Evolutionary conservation across 192 early-diverging fungal species (phyloP).

Genomic region (Coemansia sp.): DNA sequence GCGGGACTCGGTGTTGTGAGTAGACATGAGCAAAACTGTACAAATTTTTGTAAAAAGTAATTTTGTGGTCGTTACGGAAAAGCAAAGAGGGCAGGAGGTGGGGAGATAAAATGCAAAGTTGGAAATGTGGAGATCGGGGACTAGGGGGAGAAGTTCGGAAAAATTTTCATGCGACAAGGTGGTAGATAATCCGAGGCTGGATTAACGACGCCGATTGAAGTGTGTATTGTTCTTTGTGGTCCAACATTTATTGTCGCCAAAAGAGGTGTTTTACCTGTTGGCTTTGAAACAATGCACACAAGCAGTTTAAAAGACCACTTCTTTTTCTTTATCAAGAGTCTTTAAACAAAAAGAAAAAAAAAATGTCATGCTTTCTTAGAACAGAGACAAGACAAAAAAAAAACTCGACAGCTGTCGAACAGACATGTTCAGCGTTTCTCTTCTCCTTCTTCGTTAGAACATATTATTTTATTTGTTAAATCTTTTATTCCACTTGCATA

Average conservation of each 20-base stretch:
- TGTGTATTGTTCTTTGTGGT: constrained; percentile 1
- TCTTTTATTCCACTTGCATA: constrained; percentile 8
- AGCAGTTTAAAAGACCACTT: neutral
- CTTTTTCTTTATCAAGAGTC: neutral
- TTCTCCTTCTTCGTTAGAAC: neutral
- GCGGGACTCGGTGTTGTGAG: constrained; percentile 46
- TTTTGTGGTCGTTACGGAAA: neutral
- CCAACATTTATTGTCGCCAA: neutral
- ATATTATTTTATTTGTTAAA: constrained; percentile 7
- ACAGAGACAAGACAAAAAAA: neutral
- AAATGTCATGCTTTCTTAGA: neutral
- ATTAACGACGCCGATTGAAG: neutral
- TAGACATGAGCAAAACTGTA: constrained; percentile 19
- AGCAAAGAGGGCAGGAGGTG: neutral
- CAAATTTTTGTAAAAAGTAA: neutral
- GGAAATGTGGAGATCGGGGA: neutral
- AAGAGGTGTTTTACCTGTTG: neutral
- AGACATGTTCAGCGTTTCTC: neutral
- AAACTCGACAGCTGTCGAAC: neutral
- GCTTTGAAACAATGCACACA: neutral
- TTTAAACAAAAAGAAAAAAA: neutral
- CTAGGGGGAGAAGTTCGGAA: neutral
- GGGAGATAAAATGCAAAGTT: neutral
- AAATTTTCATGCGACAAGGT: constrained; percentile 16
- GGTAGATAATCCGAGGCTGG: neutral